Evolutionary conservation across 2,329 filamentous ascomycete species (phyloP).

Genomic region (Aspergillus sp.): DNA sequence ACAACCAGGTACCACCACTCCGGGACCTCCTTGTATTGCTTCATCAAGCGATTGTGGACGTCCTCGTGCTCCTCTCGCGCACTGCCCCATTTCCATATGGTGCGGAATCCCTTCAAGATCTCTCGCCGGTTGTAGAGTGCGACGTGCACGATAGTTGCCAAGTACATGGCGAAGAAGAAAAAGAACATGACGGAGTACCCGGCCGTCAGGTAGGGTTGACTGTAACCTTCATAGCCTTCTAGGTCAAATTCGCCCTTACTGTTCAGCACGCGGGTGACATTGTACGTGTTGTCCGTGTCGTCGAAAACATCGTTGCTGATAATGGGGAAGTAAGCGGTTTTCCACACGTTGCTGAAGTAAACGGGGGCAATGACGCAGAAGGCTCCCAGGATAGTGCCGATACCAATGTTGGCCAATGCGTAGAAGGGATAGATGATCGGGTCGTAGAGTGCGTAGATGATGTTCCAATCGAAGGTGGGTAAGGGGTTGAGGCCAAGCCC

Average conservation of each 20-base stretch:
- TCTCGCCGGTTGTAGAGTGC: conserved; percentile 2
- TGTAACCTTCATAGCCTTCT: conserved; percentile 3
- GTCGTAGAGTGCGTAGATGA: conserved; percentile 1
- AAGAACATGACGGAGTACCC: conserved; percentile 2
- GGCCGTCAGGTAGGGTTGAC: conserved; percentile 4
- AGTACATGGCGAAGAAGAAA: conserved; percentile 12
- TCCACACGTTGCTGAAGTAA: conserved; percentile 11
- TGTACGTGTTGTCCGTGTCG: conserved; percentile 4
- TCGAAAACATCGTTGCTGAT: conserved; percentile 12
- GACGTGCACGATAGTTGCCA: conserved; percentile 1
- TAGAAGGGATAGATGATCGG: conserved; percentile 11
- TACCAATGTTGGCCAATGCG: conserved; percentile 4
- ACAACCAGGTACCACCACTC: conserved; percentile 11
- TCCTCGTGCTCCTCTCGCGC: conserved; percentile 1
- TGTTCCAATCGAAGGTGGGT: conserved; percentile 14
- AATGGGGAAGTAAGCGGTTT: conserved; percentile 11
- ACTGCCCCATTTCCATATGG: background rate
- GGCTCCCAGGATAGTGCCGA: conserved; percentile 1
- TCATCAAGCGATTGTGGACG: conserved; percentile 8
- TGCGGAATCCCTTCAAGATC: background rate
- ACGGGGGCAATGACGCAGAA: background rate
- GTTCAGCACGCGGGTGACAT: conserved; percentile 7
- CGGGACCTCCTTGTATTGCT: conserved; percentile 2
- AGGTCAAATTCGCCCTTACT: conserved; percentile 4
- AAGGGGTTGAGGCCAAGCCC: conserved; percentile 11